Evolutionary conservation across 2,329 filamentous ascomycete species (phyloP).

Genomic region (Mariannaea elegans): DNA sequence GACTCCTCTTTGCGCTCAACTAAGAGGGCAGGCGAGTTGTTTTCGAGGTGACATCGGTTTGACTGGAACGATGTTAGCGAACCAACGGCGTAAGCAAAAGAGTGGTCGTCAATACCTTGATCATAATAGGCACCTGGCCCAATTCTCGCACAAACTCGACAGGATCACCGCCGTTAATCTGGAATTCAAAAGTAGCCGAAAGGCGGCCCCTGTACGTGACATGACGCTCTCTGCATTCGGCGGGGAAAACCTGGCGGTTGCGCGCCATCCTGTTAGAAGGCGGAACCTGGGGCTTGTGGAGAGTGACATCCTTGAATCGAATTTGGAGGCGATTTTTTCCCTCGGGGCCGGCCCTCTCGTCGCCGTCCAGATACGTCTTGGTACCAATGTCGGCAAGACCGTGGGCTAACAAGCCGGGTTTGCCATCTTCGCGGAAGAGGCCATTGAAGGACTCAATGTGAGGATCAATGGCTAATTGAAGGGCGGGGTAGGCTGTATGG

Average conservation of each 20-base stretch:
- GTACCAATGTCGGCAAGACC: constrained; percentile 89
- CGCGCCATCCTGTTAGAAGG: constrained; percentile 83
- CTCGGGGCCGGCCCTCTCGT: constrained; percentile 66
- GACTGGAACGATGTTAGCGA: constrained; percentile 61
- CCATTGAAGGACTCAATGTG: constrained; percentile 97
- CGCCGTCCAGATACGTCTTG: constrained; percentile 86
- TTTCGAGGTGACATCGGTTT: constrained; percentile 89
- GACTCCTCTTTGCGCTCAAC: constrained; percentile 92
- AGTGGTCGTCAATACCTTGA: constrained; percentile 71
- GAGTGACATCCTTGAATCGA: constrained; percentile 80
- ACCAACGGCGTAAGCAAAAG: constrained; percentile 16
- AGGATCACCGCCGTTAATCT: constrained; percentile 86
- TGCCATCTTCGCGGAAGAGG: constrained; percentile 78
- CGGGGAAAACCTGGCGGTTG: constrained; percentile 86
- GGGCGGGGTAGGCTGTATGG: constrained; percentile 84
- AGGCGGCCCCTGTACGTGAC: constrained; percentile 89
- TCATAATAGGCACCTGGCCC: constrained; percentile 91
- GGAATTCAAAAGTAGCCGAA: constrained; percentile 83
- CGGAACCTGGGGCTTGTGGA: constrained; percentile 84
- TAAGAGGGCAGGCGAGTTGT: constrained; percentile 81
- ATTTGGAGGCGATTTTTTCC: constrained; percentile 80
- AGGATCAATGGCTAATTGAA: constrained; percentile 86
- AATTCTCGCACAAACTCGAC: constrained; percentile 85
- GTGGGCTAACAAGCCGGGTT: constrained; percentile 68
- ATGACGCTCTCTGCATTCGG: constrained; percentile 95